Conservation (phyloP, 2,329 filamentous ascomycete genomes). For the Calonectria pteridis region DNA sequence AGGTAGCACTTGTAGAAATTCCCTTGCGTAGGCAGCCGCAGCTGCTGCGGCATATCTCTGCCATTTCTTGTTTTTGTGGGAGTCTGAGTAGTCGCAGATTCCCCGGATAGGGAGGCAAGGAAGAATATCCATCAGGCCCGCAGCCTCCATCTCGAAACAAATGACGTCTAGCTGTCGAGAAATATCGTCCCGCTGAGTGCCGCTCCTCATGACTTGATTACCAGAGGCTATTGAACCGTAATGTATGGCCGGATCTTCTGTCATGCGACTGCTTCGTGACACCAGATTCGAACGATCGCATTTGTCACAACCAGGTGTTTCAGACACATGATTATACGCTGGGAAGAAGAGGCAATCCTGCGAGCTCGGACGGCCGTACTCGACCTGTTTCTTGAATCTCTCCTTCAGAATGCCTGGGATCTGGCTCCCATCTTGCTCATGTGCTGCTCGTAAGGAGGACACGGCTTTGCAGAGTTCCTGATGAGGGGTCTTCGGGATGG, state of each 20-base stretch:
- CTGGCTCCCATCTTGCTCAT: background rate
- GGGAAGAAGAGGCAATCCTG: constrained; percentile 18
- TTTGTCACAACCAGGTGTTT: background rate
- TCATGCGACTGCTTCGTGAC: background rate
- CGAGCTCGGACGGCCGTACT: background rate
- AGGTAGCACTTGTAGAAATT: background rate
- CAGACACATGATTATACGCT: background rate
- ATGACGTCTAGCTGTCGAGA: constrained; percentile 23
- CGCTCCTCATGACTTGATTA: constrained; percentile 51
- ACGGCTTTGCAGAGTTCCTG: background rate
- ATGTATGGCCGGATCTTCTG: constrained; percentile 11
- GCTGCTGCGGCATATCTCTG: constrained; percentile 51
- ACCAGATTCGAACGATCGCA: background rate
- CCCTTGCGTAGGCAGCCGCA: constrained; percentile 47
- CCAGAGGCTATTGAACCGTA: constrained; percentile 44
- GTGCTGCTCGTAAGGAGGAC: constrained; percentile 25
- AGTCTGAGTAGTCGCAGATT: constrained; percentile 56
- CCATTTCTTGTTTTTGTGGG: constrained; percentile 54
- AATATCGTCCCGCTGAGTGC: constrained; percentile 45
- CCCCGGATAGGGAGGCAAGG: constrained; percentile 54
- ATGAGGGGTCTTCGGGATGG: accelerated
- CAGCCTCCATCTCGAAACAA: constrained; percentile 47
- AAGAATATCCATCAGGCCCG: constrained; percentile 37
- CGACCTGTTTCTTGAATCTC: accelerated
- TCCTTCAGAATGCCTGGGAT: background rate